Evolutionary conservation across 805 yeast genomes (phyloP), one percentile per base, ranked within the genome.

Genomic region (Ogataea glucozyma): DNA sequence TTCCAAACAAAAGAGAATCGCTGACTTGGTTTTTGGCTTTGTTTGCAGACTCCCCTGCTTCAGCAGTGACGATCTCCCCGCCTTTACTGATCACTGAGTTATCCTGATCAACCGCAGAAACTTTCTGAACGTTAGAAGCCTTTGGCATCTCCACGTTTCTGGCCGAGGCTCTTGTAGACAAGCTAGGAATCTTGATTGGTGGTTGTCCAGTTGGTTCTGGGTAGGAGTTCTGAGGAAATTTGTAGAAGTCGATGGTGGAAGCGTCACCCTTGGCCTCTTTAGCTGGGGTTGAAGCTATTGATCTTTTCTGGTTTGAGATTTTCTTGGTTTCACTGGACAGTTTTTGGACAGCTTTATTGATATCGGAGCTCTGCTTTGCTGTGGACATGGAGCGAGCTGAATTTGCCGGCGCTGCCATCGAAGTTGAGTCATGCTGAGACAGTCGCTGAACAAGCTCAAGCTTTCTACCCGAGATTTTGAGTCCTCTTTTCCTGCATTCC

Each of bases 401-500:
- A 10, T 32, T 19, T 5, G 21, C 8, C 22, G 45, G 20, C 29
- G 38, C 39, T 10, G 23, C 33, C n/a, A 29, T 20, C 16, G 43
- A n/a, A 8, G 12, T 20, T 6, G 60, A 43, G 18, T 53, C 61
- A 14, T 31, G 11, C 26, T 49, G 49, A 7, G 52, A 38, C 31
- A 67, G 44, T 49, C 71, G 54, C 44, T 65, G 68, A 19, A 81
- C 69, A 18, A 83, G 62, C 22, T 83, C 87, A 8, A 72, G 60
- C 54, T 83, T 83, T 38, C 71, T 70, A 11, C 89, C 89, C n/a
- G 78, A 64, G 0, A 81, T 73, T 52, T 75, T 78, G 46, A 83
- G 60, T 0, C 86, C 85, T 47, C 83, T 71, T 43, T 65, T 66
- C 43, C 76, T 75, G 57, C 87, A 80, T 57, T 82, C 87, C 40